Evolutionary conservation across 2,329 filamentous ascomycete genomes (phyloP), one percentile per base, ranked within the genome.

Genomic region (Tolypocladium album): DNA sequence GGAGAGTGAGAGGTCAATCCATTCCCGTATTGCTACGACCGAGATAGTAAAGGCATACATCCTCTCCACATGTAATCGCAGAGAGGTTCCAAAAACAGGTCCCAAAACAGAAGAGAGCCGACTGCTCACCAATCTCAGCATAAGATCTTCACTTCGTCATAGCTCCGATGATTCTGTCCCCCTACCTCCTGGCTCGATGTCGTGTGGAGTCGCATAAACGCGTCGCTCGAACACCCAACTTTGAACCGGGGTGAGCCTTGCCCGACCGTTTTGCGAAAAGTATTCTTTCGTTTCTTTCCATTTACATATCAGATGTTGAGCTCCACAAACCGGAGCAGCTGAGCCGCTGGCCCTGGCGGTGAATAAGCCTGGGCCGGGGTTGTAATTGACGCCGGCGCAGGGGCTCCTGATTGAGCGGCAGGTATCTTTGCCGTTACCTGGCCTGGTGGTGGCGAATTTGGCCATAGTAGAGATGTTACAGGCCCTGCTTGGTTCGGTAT

Each of bases 41-140:
- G 40, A 52, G 34, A 34, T 38, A 22, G 15, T 24, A 40, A n/a
- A 40, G 45, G 47, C n/a, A n/a, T 55, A 39, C 40, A 52, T 58
- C 56, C 60, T 50, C 61, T 57, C 57, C 50, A 61, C 31, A 56
- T 61, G 55, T 55, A 34, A n/a, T 39, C 58, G 55, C 55, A 36
- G 42, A 60, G 56, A 58, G 61, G 58, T 61, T 59, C 61, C 40
- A 27, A 50, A 59, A 42, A 56, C 20, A 59, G 22, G 34, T 59
- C 61, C 40, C 17, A 50, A 56, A 42, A 56, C 20, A 59, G 17
- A 42, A 58, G 9, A 53, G 47, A 53, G 38, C 15, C 55, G n/a
- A 34, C 17, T 24, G 39, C 55, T 57, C 39, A 7, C 9, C 24
- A 34, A 31, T 43, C 22, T 22, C 27, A 34, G 22, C 20, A 43